A percentile compares a stretch with the other conserved stretches of the same genome.
These are phyloP conservation scores for Didymellaceae sp. DNA, from an alignment of 2,329 filamentous ascomycete species.

Conservation along the genomic window DNA sequence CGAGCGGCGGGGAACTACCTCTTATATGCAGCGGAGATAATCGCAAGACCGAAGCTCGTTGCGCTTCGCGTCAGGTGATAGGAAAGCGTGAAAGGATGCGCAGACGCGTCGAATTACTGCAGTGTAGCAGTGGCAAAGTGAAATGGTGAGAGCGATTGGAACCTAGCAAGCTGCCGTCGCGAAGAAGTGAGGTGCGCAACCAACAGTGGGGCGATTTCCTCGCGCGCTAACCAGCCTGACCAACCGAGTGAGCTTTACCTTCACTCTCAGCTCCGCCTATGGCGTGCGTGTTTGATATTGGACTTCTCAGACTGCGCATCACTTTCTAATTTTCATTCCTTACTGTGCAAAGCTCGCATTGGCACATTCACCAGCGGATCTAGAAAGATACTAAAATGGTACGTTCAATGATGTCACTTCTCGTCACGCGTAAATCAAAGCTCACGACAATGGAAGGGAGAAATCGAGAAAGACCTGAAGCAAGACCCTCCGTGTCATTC, in stretches of 20 bases:
- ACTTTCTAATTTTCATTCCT: no score
- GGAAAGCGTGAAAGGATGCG: conserved; percentile 13
- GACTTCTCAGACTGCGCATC: neutral
- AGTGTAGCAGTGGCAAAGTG: conserved; percentile 34
- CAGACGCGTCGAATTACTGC: conserved; percentile 25
- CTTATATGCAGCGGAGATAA: conserved; percentile 30
- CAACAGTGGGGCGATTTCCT: conserved; percentile 37
- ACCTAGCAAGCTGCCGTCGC: conserved; percentile 30
- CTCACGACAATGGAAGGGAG: conserved; percentile 42
- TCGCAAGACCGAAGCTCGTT: conserved; percentile 22
- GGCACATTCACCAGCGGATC: no score
- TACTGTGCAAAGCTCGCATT: no score
- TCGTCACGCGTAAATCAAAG: neutral
- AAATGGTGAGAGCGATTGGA: conserved; percentile 26
- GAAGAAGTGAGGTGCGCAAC: conserved; percentile 28
- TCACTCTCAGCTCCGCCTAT: conserved; percentile 7
- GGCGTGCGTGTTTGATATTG: neutral
- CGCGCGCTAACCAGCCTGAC: conserved; percentile 27
- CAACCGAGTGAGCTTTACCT: conserved; percentile 16
- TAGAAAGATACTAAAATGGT: conserved; percentile 30
- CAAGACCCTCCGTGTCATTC: conserved; percentile 84
- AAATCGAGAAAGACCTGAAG: conserved; percentile 73
- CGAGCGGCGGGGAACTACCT: conserved; percentile 28
- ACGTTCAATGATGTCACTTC: conserved; percentile 37
- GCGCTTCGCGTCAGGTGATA: conserved; percentile 21